Evolutionary conservation across 140 eudicot species (phyloP).

Genomic region (Erigeron philadelphicus): DNA sequence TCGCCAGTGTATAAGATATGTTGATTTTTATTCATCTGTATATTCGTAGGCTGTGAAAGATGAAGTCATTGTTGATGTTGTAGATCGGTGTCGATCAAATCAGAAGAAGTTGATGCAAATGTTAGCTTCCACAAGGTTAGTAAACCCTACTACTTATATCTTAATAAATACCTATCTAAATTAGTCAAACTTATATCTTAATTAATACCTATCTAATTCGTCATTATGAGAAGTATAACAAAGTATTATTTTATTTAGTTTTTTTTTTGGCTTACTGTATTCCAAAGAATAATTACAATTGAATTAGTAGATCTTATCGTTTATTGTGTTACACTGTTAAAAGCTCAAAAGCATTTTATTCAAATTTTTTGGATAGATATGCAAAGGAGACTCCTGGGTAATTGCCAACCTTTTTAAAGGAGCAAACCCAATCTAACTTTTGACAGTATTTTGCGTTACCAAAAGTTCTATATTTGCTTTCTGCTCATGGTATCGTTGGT

Average conservation of each 20-base stretch:
- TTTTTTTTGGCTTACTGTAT: too few relatives aligned
- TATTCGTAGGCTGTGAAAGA: conserved; percentile 65
- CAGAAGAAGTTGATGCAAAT: conserved; percentile 86
- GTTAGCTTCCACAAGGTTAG: conserved; percentile 67
- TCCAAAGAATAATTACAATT: too few relatives aligned
- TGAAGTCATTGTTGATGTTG: conserved; percentile 87
- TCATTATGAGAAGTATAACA: too few relatives aligned
- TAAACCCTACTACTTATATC: neutral
- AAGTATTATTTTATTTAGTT: too few relatives aligned
- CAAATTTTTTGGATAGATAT: neutral
- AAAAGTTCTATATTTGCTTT: conserved; percentile 8
- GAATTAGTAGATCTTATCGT: neutral
- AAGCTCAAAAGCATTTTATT: neutral
- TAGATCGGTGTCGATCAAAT: conserved; percentile 79
- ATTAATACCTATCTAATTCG: too few relatives aligned
- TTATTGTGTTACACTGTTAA: neutral
- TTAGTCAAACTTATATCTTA: too few relatives aligned
- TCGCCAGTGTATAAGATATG: neutral
- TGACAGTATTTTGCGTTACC: neutral
- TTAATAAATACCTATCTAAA: too few relatives aligned
- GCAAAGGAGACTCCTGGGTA: neutral
- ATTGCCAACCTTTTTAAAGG: neutral
- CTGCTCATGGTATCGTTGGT: neutral
- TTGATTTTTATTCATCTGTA: conserved; percentile 3
- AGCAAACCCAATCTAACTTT: neutral